phyloP scores from a whole-genome alignment of 805 yeast genomes.

The Kluyveromyces lactis region DNA sequence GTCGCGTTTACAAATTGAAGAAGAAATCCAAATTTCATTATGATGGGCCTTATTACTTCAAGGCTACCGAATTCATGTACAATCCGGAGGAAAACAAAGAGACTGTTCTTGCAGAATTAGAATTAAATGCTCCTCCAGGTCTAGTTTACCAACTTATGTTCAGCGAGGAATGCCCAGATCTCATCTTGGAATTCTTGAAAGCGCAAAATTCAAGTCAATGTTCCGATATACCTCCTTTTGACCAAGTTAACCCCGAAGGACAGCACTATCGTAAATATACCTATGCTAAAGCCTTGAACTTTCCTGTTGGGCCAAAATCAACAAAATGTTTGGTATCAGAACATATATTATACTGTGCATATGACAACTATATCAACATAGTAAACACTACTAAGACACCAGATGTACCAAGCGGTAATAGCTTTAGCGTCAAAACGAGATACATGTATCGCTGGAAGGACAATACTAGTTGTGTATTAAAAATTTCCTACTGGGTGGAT shows the following conservation, averaged over 20 bases:
- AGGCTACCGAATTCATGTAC: slow-evolving; percentile 43
- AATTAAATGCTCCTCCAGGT: slow-evolving; percentile 68
- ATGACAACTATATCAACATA: slow-evolving; percentile 47
- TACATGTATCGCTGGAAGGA: slow-evolving; percentile 70
- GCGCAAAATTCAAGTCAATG: slow-evolving; percentile 33
- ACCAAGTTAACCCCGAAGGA: slow-evolving; percentile 31
- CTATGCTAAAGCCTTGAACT: slow-evolving; percentile 69
- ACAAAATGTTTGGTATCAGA: slow-evolving; percentile 69
- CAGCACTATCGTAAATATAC: slow-evolving; percentile 44
- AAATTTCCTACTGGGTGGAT: slow-evolving; percentile 64
- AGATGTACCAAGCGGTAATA: slow-evolving; percentile 87
- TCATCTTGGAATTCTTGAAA: slow-evolving; percentile 35
- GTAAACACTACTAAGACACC: slow-evolving; percentile 70
- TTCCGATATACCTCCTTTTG: slow-evolving; percentile 27
- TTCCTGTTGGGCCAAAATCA: slow-evolving; percentile 86
- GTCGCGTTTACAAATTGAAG: slow-evolving; percentile 30
- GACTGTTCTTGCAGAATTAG: slow-evolving; percentile 42
- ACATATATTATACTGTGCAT: slow-evolving; percentile 46
- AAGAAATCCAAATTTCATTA: slow-evolving; percentile 35
- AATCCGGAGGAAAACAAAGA: slow-evolving; percentile 42
- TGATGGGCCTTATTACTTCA: slow-evolving; percentile 59
- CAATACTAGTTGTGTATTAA: slow-evolving; percentile 49
- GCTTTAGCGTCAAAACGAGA: slow-evolving; percentile 68
- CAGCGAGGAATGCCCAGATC: slow-evolving; percentile 45
- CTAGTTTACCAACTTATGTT: slow-evolving; percentile 60